Base-by-base conservation (phyloP, 176 grass and related monocot genomes). In the Triticum turgidum region DNA sequence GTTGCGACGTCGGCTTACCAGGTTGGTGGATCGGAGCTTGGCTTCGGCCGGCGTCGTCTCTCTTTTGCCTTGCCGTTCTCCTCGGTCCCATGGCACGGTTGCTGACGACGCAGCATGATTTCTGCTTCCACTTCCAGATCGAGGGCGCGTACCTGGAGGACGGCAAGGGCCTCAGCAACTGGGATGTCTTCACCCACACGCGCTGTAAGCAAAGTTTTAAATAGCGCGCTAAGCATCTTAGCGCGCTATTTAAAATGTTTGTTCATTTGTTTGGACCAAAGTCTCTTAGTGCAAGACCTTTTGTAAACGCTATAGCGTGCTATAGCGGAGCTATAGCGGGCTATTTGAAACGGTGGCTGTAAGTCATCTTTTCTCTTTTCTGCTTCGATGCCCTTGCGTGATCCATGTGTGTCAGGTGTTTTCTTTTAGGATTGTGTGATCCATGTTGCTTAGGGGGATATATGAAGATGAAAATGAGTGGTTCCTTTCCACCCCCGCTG, bases 61-160 rank as follows among this genome's bases (percentile, higher is more conserved):
- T 39, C 37, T 0, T 38, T 0, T 30, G 30, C 30, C 30, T 30
- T 0, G 1, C 14, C 3, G 44, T 11, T 47, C 11, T 47, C 44
- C 44, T 47, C 11, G 44, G 44, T 47, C 44, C 44, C 49, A 6
- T 2, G 49, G 14, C 14, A 17, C 14, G 14, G 14, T 17, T 52
- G 0, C 49, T 52, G 14, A 52, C 14, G 1, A 17, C 49, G 14
- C 49, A 17, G 49, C 0, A 8, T 77, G 59, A 5, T 44, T 81
- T 33, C 68, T 42, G 68, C 80, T 45, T 7, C 1, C 10, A 41
- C 37, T 41, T 41, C 0, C 88, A 97, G 96, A 67, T 98, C 5
- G 96, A 98, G 83, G 96, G 93, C 82, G 96, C 96, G 67, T 92
- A 89, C 74, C 61, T 88, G 77, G 96, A 98, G 82, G 93, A 86